A percentile compares a stretch with the other conserved stretches of the same genome.
Conservation (phyloP, 306 rosid genomes). For the Echinosophora koreensis region DNA sequence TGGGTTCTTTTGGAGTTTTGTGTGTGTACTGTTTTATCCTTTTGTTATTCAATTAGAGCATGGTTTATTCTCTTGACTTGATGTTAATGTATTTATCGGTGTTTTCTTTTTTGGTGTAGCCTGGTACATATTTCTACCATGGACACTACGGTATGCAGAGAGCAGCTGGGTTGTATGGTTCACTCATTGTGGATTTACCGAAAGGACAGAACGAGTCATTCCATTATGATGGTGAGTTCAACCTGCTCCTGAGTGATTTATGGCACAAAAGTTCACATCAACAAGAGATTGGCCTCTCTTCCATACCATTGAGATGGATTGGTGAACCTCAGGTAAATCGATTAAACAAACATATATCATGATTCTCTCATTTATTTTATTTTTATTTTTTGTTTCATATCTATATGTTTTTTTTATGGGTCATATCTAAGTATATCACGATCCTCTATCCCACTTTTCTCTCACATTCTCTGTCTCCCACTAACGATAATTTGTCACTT, state of each 20-base stretch:
- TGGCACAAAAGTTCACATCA: conserved; percentile 70
- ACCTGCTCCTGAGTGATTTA: conserved; percentile 76
- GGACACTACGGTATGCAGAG: conserved; percentile 94
- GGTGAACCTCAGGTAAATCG: conserved; percentile 84
- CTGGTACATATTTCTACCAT: conserved; percentile 90
- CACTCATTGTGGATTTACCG: conserved; percentile 73
- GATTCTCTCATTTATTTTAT: neutral
- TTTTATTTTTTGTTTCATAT: neutral
- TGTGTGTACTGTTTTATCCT: too few relatives aligned
- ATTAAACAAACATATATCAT: neutral
- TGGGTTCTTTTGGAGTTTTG: neutral
- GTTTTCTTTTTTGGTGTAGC: conserved; percentile 49
- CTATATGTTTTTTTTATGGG: neutral
- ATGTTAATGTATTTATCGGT: neutral
- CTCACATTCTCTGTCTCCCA: too few relatives aligned
- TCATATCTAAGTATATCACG: neutral
- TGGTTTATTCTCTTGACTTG: neutral
- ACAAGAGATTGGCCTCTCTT: conserved; percentile 83
- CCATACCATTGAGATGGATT: conserved; percentile 73
- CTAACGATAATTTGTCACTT: too few relatives aligned
- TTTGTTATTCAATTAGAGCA: conserved; percentile 1
- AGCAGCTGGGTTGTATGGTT: conserved; percentile 90
- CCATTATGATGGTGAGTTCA: conserved; percentile 76
- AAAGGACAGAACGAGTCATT: conserved; percentile 68
- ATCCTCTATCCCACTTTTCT: too few relatives aligned